phyloP scores from a whole-genome alignment of 768 basidiomycete species.

The Leucocoprinus leucothites region DNA sequence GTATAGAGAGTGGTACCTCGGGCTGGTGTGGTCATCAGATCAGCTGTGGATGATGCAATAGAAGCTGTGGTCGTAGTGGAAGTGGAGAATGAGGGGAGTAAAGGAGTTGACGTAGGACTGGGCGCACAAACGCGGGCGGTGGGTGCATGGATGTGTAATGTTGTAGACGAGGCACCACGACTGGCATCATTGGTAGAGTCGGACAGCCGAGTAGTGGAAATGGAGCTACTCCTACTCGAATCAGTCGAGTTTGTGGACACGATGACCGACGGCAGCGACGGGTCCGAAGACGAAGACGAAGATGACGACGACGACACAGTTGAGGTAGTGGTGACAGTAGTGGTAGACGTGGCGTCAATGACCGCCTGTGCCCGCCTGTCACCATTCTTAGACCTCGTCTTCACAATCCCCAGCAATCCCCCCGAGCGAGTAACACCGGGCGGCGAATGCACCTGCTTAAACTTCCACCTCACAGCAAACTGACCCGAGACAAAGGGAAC shows the following conservation, averaged over 20 bases:
- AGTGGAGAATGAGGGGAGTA: not conserved
- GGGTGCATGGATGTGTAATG: too few relatives aligned
- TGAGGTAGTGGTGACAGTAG: conserved; percentile 13
- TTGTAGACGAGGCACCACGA: too few relatives aligned
- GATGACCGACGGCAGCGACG: conserved; percentile 8
- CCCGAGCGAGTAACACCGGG: too few relatives aligned
- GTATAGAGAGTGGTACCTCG: conserved; percentile 62
- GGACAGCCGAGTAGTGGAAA: too few relatives aligned
- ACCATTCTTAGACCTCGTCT: conserved; percentile 13
- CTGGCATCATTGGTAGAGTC: too few relatives aligned
- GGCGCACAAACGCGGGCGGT: too few relatives aligned
- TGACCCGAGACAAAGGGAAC: conserved; percentile 72
- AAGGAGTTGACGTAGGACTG: too few relatives aligned
- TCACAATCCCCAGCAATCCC: conserved; percentile 13
- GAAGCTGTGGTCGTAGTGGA: conserved; percentile 13
- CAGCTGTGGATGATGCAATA: not conserved
- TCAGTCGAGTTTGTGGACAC: too few relatives aligned
- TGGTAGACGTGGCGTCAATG: conserved; percentile 15
- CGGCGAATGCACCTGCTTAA: conserved; percentile 53
- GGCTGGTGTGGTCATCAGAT: conserved; percentile 28
- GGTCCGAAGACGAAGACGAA: conserved; percentile 16
- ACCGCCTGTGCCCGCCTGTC: conserved; percentile 14
- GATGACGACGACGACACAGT: not conserved
- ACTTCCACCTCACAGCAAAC: conserved; percentile 69
- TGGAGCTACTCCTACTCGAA: too few relatives aligned